Evolutionary conservation across 176 grass and related monocot genomes (phyloP).

Genomic region (Ensete glaucum): DNA sequence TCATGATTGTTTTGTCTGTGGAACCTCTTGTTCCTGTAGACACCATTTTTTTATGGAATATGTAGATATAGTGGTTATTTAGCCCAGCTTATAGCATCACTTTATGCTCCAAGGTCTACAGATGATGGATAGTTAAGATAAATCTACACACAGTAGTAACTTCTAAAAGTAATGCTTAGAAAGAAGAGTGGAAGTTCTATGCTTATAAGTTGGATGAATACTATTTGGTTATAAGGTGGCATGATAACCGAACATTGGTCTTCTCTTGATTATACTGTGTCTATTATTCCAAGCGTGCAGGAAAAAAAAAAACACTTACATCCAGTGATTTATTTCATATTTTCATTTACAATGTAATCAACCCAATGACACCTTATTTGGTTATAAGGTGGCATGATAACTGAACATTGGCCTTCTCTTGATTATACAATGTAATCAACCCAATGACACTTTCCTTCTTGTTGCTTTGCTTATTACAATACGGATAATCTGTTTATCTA

Average conservation of each 20-base stretch:
- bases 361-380: not conserved
- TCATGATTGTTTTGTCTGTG: too few relatives aligned
- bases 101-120: too few relatives aligned
- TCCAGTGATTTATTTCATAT: not conserved
- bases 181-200: too few relatives aligned
- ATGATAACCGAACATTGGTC: not conserved
- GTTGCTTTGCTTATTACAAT: not conserved
- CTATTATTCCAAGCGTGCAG: not conserved
- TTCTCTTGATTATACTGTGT: not conserved
- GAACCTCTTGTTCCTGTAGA: too few relatives aligned
- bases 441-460: not conserved
- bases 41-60: too few relatives aligned
- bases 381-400: not conserved
- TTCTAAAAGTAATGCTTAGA: too few relatives aligned
- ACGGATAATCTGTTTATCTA: conserved; percentile 13
- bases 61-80: too few relatives aligned
- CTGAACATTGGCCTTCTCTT: not conserved
- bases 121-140: too few relatives aligned
- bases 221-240: not conserved
- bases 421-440: not conserved
- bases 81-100: too few relatives aligned
- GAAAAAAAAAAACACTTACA: not conserved
- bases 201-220: not conserved
- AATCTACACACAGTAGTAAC: too few relatives aligned
- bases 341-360: too few relatives aligned